phyloP scores from a whole-genome alignment of 2,329 filamentous ascomycete species.

The Immersiporthe knoxdaviesiana region DNA sequence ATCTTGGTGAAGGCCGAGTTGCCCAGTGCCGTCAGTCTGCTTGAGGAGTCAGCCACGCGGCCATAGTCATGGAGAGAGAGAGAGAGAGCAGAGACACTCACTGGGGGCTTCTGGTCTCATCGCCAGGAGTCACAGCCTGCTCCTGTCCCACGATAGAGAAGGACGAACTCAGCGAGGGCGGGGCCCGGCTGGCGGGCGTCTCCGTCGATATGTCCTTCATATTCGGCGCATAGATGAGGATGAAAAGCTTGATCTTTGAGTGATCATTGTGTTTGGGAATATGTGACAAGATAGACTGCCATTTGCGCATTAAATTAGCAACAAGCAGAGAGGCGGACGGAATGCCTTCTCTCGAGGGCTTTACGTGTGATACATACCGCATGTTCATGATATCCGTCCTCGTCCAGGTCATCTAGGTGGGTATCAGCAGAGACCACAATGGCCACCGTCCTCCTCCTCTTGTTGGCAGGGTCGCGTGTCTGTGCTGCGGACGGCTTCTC shows the following conservation, averaged over 20 bases:
- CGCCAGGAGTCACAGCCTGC: slow-evolving; percentile 69
- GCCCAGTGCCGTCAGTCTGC: slow-evolving; percentile 51
- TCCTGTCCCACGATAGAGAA: slow-evolving; percentile 84
- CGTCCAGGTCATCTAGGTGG: slow-evolving; percentile 59
- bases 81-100: slow-evolving; percentile 41
- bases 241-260: slow-evolving; percentile 74
- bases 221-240: slow-evolving; percentile 85
- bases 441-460: slow-evolving; percentile 75
- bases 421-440: slow-evolving; percentile 85
- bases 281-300: slow-evolving; percentile 84
- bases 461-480: slow-evolving; percentile 43
- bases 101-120: slow-evolving; percentile 64
- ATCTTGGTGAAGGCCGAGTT: slow-evolving; percentile 75
- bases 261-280: slow-evolving; percentile 79
- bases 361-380: slow-evolving; percentile 60
- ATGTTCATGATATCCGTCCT: slow-evolving; percentile 71
- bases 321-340: neutral
- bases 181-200: slow-evolving; percentile 58
- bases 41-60: neutral
- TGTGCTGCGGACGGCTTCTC: slow-evolving; percentile 45
- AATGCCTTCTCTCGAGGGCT: slow-evolving; percentile 17
- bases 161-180: slow-evolving; percentile 73
- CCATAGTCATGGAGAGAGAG: neutral
- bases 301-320: slow-evolving; percentile 9
- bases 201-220: slow-evolving; percentile 69